Conservation (phyloP, 192 early-diverging fungal species). For the Coemansia sp. region DNA sequence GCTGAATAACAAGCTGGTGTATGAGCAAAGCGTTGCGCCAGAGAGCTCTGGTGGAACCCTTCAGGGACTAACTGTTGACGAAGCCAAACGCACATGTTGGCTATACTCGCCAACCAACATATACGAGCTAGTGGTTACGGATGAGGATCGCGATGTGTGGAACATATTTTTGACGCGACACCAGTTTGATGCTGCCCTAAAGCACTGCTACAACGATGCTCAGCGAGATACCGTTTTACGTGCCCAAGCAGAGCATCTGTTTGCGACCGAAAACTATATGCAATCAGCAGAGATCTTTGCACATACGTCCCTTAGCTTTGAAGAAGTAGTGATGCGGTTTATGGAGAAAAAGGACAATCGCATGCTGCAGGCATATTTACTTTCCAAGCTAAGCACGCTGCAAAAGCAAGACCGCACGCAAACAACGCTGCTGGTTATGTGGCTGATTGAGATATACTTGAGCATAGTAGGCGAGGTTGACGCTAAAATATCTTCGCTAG, state of each 20-base stretch:
- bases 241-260: constrained; percentile 85
- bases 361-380: constrained; percentile 76
- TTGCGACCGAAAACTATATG: constrained; percentile 66
- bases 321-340: constrained; percentile 87
- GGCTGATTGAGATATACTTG: constrained; percentile 88
- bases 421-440: constrained; percentile 74
- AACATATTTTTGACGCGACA: constrained; percentile 77
- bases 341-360: constrained; percentile 63
- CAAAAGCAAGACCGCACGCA: constrained; percentile 75
- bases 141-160: constrained; percentile 96
- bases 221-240: constrained; percentile 77
- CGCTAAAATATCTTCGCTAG: constrained; percentile 45
- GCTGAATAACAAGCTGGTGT: constrained; percentile 79
- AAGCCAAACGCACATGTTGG: constrained; percentile 85
- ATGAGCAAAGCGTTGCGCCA: constrained; percentile 67
- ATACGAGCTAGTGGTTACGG: constrained; percentile 84
- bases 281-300: constrained; percentile 88
- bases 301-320: constrained; percentile 72
- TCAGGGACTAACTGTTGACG: constrained; percentile 71
- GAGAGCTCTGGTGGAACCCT: constrained; percentile 58
- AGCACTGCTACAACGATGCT: constrained; percentile 68
- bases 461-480: constrained; percentile 70
- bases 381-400: constrained; percentile 69
- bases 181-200: constrained; percentile 78
- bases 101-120: constrained; percentile 78